A percentile compares a stretch with the other conserved stretches of the same genome.
phyloP scores from a whole-genome alignment of 805 yeast species.

The Wickerhamiella nectarea region DNA sequence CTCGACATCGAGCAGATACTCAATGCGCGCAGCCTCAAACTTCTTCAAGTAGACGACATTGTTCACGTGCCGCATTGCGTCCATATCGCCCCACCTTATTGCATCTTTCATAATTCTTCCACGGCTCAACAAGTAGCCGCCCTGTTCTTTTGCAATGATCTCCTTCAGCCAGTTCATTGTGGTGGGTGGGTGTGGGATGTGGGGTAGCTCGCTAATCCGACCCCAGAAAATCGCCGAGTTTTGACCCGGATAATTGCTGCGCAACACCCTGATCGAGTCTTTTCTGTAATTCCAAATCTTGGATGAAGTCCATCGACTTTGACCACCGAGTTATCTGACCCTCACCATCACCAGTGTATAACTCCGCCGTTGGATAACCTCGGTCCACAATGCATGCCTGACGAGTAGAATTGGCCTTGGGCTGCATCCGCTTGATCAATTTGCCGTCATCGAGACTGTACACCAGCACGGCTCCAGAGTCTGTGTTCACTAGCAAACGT shows the following conservation, averaged over 20 bases:
- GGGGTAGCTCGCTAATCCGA: too few relatives aligned
- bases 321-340: conserved; percentile 51
- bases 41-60: conserved; percentile 24
- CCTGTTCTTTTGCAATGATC: conserved; percentile 16
- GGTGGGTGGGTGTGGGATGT: not conserved
- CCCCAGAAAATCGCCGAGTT: not conserved
- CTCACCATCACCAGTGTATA: conserved; percentile 50
- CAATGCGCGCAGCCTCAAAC: conserved; percentile 25
- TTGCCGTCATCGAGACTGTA: conserved; percentile 49
- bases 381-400: conserved; percentile 39
- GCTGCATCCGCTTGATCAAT: conserved; percentile 41
- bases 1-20: conserved; percentile 15
- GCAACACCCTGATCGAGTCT: not conserved
- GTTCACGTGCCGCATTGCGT: conserved; percentile 24
- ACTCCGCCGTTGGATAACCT: conserved; percentile 33
- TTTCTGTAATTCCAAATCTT: not conserved
- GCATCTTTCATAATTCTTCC: conserved; percentile 17
- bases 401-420: conserved; percentile 26
- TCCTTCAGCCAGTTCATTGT: conserved; percentile 17
- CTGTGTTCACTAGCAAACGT: conserved; percentile 57
- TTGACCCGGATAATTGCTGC: too few relatives aligned
- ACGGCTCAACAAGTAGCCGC: conserved; percentile 11
- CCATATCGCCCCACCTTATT: conserved; percentile 22
- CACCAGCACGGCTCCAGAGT: conserved; percentile 55
- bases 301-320: not conserved